phyloP scores from a whole-genome alignment of 306 rosid genomes.

The Vachellia collinsii region DNA sequence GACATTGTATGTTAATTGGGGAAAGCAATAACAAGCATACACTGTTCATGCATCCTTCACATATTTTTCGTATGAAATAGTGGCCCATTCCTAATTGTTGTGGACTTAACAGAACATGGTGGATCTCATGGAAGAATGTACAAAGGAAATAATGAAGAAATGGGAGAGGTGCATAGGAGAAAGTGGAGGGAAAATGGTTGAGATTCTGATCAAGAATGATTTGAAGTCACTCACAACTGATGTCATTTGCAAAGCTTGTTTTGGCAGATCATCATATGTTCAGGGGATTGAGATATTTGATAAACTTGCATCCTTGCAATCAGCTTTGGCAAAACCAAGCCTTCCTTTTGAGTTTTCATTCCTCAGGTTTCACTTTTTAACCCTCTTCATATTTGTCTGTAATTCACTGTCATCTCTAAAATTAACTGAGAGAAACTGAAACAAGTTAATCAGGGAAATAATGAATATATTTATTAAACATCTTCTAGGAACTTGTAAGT shows the following conservation, averaged over 20 bases:
- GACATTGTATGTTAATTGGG: no score
- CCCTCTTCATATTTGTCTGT: background rate
- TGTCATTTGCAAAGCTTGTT: constrained; percentile 45
- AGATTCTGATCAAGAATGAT: constrained; percentile 37
- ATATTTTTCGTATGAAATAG: background rate
- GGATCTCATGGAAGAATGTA: constrained; percentile 35
- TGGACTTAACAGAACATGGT: constrained; percentile 32
- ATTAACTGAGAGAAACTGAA: background rate
- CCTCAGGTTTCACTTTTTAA: constrained; percentile 20
- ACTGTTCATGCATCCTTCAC: background rate
- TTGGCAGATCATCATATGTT: constrained; percentile 36
- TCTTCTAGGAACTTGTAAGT: no score
- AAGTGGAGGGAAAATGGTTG: constrained; percentile 29
- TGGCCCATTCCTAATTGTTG: background rate
- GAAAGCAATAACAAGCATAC: no score
- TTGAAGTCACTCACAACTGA: constrained; percentile 37
- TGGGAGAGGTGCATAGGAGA: constrained; percentile 38
- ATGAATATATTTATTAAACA: no score
- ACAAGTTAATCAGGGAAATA: no score
- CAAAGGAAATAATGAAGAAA: background rate
- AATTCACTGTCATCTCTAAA: background rate
- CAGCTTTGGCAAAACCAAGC: constrained; percentile 23
- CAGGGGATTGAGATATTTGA: constrained; percentile 45
- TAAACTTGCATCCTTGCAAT: constrained; percentile 39
- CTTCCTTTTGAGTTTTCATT: constrained; percentile 40